These are phyloP conservation scores for Zymoseptoria passerinii DNA, from an alignment of 2,329 filamentous ascomycete species.

Conservation along the genomic window DNA sequence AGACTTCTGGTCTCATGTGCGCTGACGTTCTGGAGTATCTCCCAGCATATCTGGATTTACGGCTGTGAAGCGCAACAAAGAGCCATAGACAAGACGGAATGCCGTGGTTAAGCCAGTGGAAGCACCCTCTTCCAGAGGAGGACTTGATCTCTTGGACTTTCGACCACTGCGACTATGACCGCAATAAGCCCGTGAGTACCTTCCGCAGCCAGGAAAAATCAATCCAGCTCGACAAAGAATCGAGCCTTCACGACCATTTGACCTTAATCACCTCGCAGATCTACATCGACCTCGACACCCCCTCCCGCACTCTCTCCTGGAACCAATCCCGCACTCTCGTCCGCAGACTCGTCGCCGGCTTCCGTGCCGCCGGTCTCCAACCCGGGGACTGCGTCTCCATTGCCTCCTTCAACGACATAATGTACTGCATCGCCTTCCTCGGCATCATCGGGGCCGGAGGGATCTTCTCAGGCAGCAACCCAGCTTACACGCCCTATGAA, in stretches of 20 bases:
- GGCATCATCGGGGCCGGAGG: conserved; percentile 26
- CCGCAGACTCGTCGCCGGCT: conserved; percentile 35
- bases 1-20: no score
- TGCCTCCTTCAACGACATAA: conserved; percentile 48
- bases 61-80: no score
- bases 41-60: no score
- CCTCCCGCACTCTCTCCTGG: conserved; percentile 36
- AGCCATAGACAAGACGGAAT: neutral
- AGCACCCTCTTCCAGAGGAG: conserved; percentile 35
- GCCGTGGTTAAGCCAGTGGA: conserved; percentile 7
- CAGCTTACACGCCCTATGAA: conserved; percentile 28
- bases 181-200: conserved; percentile 32
- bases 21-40: no score
- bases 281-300: conserved; percentile 43
- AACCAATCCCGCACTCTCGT: conserved; percentile 36
- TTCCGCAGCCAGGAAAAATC: no score
- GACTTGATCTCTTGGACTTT: conserved; percentile 50
- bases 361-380: conserved; percentile 26
- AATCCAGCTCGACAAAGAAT: no score
- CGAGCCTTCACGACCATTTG: no score
- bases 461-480: conserved; percentile 25
- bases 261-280: no score
- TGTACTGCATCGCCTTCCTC: conserved; percentile 25
- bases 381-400: conserved; percentile 47
- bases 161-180: conserved; percentile 40